These are phyloP conservation scores for Fusarium subtropicale DNA, from an alignment of 2,329 filamentous ascomycete species.

Conservation along the genomic window DNA sequence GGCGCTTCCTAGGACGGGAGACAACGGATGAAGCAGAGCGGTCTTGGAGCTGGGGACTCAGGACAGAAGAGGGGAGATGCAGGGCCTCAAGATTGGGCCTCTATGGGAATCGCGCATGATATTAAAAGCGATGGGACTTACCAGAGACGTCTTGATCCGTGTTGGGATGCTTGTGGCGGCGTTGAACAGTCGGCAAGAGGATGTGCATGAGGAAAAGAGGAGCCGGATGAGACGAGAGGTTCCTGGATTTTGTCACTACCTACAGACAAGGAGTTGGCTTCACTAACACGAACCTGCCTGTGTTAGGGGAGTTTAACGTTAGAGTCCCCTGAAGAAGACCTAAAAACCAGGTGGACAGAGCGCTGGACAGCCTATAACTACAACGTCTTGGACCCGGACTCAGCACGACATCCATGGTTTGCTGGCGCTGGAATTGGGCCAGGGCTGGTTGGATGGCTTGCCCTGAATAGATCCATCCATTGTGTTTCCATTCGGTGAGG, in stretches of 20 bases:
- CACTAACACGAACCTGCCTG: slow-evolving; percentile 43
- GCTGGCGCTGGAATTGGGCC: slow-evolving; percentile 32
- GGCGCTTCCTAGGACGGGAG: slow-evolving; percentile 43
- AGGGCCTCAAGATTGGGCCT: slow-evolving; percentile 45
- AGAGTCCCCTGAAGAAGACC: slow-evolving; percentile 21
- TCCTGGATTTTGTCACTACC: slow-evolving; percentile 56
- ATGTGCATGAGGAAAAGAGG: slow-evolving; percentile 60
- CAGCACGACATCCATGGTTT: slow-evolving; percentile 16
- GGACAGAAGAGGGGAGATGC: slow-evolving; percentile 43
- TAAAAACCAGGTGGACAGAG: slow-evolving; percentile 15
- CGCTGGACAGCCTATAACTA: slow-evolving; percentile 24
- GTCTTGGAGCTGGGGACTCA: slow-evolving; percentile 37
- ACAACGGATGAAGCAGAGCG: slow-evolving; percentile 45
- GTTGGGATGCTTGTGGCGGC: slow-evolving; percentile 52
- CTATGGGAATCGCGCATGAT: slow-evolving; percentile 53
- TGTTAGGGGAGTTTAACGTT: slow-evolving; percentile 25
- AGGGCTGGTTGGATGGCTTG: slow-evolving; percentile 39
- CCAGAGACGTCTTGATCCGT: slow-evolving; percentile 51
- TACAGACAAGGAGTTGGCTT: slow-evolving; percentile 43
- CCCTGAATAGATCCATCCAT: slow-evolving; percentile 35
- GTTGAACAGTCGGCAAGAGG: slow-evolving; percentile 51
- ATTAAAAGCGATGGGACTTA: slow-evolving; percentile 53
- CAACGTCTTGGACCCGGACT: slow-evolving; percentile 3
- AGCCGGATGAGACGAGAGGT: slow-evolving; percentile 52
- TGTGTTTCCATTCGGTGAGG: slow-evolving; percentile 12